Conservation (phyloP, 1,139 yeast species). For the Hyphopichia pseudoburtonii region DNA sequence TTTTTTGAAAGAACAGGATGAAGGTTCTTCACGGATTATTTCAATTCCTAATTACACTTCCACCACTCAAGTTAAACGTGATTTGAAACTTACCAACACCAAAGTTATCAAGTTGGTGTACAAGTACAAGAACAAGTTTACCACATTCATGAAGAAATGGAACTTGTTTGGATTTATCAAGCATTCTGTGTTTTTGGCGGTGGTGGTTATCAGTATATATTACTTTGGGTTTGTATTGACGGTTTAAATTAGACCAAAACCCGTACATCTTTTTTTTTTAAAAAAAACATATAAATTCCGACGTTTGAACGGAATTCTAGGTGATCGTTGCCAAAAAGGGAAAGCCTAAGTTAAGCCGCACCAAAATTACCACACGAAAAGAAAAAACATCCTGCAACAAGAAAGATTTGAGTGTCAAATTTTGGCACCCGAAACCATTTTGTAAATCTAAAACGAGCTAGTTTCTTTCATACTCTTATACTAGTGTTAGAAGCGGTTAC, state of each 20-base stretch:
- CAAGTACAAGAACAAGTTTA: not conserved
- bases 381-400: too few species aligned
- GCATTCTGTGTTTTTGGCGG: slow-evolving; percentile 18
- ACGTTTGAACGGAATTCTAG: too few species aligned
- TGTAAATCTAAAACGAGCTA: not conserved
- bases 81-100: slow-evolving; percentile 1
- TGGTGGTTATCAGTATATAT: slow-evolving; percentile 18
- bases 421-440: slow-evolving; percentile 2
- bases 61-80: slow-evolving; percentile 3
- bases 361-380: slow-evolving; percentile 1
- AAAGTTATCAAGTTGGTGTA: not conserved
- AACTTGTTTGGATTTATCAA: slow-evolving; percentile 17
- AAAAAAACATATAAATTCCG: too few species aligned
- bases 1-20: slow-evolving; percentile 25
- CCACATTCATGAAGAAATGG: slow-evolving; percentile 15
- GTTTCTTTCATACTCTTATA: not conserved
- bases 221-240: slow-evolving; percentile 18
- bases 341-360: slow-evolving; percentile 5
- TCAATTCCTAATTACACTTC: slow-evolving; percentile 15
- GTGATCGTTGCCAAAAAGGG: too few species aligned
- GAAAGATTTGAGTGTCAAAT: too few species aligned
- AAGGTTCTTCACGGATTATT: slow-evolving; percentile 7
- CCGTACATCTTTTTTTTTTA: too few species aligned
- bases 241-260: slow-evolving; percentile 4
- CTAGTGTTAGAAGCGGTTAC: too few species aligned